Evolutionary conservation across 148 eudicot species (phyloP).

Genomic region (Rhododendron vialii): DNA sequence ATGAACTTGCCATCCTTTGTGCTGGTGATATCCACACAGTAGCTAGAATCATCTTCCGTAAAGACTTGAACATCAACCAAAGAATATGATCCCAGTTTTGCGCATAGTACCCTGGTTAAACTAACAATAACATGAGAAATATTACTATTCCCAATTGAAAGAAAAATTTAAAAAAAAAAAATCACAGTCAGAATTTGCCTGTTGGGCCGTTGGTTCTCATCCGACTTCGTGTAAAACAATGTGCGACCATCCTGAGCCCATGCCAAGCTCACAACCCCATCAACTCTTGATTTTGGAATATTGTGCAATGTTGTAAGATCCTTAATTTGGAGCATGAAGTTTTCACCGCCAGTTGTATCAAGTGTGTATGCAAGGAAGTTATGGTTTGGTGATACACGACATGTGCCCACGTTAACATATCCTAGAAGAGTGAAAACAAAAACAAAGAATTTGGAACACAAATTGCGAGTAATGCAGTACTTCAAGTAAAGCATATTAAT

Average conservation of each 20-base stretch:
- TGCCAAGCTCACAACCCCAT: slow-evolving; percentile 82
- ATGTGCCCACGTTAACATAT: slow-evolving; percentile 92
- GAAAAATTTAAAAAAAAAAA: not conserved
- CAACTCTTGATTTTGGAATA: slow-evolving; percentile 44
- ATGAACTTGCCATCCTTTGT: slow-evolving; percentile 94
- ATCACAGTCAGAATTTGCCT: slow-evolving; percentile 38
- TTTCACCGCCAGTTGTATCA: slow-evolving; percentile 73
- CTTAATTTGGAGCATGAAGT: slow-evolving; percentile 74
- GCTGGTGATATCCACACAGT: slow-evolving; percentile 84
- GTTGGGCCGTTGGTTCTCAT: slow-evolving; percentile 85
- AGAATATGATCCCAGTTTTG: slow-evolving; percentile 45
- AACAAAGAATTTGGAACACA: not conserved
- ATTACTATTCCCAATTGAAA: slow-evolving; percentile 11
- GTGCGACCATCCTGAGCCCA: slow-evolving; percentile 77
- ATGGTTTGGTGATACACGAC: slow-evolving; percentile 94
- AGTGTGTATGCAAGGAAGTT: slow-evolving; percentile 82
- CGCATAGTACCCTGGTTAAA: slow-evolving; percentile 58
- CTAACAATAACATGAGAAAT: slow-evolving; percentile 17
- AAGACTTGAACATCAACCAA: slow-evolving; percentile 40
- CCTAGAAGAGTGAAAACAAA: slow-evolving; percentile 35
- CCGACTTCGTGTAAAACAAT: slow-evolving; percentile 71
- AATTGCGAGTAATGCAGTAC: not conserved
- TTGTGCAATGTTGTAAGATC: slow-evolving; percentile 49
- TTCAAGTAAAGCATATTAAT: not conserved
- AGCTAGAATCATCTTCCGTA: slow-evolving; percentile 73